phyloP scores from a whole-genome alignment of 2,329 filamentous ascomycete species.

The Cadophora luteo-olivacea region DNA sequence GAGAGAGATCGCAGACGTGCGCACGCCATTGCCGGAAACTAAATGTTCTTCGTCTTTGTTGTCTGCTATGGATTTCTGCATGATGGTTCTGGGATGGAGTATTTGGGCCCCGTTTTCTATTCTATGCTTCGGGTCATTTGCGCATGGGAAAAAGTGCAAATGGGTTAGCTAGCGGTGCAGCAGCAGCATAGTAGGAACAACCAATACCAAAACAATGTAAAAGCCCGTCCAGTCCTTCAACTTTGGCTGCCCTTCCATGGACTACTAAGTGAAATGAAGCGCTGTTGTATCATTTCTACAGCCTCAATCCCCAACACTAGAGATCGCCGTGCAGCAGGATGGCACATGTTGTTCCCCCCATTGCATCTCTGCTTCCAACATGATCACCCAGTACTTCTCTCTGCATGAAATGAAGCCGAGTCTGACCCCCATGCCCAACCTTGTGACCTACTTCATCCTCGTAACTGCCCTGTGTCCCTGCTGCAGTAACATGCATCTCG shows the following conservation, averaged over 20 bases:
- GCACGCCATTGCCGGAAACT: constrained; percentile 45
- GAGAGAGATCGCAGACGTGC: constrained; percentile 98
- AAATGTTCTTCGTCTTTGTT: constrained; percentile 37
- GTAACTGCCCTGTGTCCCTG: constrained; percentile 23
- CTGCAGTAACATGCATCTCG: constrained; percentile 21
- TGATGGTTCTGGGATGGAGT: constrained; percentile 43
- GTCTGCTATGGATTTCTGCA: constrained; percentile 36
- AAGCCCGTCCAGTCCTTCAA: constrained; percentile 30
- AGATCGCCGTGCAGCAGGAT: neutral
- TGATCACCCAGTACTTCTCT: neutral
- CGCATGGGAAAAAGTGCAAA: constrained; percentile 37
- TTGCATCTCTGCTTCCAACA: neutral
- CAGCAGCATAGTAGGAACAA: constrained; percentile 37
- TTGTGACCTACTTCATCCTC: constrained; percentile 15
- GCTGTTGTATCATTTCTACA: constrained; percentile 1
- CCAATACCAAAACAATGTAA: constrained; percentile 42
- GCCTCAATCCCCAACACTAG: neutral
- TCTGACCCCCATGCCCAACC: constrained; percentile 32
- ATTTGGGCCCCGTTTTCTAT: constrained; percentile 39
- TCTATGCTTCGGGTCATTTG: constrained; percentile 36
- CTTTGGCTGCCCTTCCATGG: neutral
- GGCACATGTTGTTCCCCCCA: neutral
- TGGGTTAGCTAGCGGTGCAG: constrained; percentile 33
- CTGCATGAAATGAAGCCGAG: neutral
- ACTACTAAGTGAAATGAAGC: constrained; percentile 9